A percentile compares a stretch with the other conserved stretches of the same genome.
These are phyloP conservation scores for Monosporozyma servazzii DNA, from an alignment of 805 yeast species.

Conservation along the genomic window DNA sequence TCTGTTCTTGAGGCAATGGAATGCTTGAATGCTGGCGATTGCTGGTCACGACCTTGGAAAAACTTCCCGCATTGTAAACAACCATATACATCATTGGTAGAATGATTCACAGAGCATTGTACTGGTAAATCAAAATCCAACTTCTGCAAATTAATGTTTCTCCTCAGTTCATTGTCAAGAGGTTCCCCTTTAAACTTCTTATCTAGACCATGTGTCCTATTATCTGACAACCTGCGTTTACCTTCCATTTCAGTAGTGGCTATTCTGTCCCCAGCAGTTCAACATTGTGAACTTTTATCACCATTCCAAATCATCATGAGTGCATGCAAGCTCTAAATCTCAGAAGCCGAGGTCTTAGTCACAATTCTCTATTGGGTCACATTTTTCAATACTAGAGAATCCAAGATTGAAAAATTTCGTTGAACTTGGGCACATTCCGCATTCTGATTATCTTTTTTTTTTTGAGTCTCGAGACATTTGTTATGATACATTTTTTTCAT, in stretches of 20 bases:
- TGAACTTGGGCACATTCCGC: not conserved
- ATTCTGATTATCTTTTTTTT: not conserved
- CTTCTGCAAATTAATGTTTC: constrained; percentile 18
- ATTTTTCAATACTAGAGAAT: not conserved
- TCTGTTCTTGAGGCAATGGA: constrained; percentile 53
- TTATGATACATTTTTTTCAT: not conserved
- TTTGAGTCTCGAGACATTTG: not conserved
- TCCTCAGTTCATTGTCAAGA: not conserved
- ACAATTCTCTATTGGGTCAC: not conserved
- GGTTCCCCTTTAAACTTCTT: not conserved
- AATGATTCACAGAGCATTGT: constrained; percentile 53
- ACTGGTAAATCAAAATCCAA: constrained; percentile 64
- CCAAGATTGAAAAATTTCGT: not conserved
- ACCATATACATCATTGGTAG: constrained; percentile 55
- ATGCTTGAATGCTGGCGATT: constrained; percentile 63
- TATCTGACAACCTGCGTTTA: not conserved
- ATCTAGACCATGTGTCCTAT: not conserved
- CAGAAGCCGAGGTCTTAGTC: not conserved
- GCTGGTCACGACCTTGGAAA: constrained; percentile 53
- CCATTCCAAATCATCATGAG: not conserved
- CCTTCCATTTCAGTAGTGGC: not conserved
- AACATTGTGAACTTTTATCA: not conserved
- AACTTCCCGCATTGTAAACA: constrained; percentile 70
- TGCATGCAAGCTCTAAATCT: not conserved
- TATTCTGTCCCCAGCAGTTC: not conserved